Evolutionary conservation across 2,329 filamentous ascomycete species (phyloP).

Genomic region (Claviceps sp.): DNA sequence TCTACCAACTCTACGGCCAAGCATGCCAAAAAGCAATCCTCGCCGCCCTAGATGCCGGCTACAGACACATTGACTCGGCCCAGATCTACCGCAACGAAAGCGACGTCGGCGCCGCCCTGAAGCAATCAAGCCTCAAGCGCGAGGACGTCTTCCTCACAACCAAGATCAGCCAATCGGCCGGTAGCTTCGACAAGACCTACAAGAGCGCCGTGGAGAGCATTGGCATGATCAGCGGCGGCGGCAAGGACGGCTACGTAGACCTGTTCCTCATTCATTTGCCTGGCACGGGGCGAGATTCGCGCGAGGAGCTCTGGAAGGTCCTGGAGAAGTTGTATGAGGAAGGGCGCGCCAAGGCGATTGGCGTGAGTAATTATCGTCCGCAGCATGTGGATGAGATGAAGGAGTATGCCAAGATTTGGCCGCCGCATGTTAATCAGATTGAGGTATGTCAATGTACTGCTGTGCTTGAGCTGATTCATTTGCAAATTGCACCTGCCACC

Average conservation of each 20-base stretch:
- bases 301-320: slow-evolving; percentile 52
- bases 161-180: slow-evolving; percentile 41
- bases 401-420: slow-evolving; percentile 49
- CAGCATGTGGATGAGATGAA: slow-evolving; percentile 57
- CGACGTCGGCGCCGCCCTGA: slow-evolving; percentile 52
- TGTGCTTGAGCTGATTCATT: too few relatives aligned
- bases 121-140: slow-evolving; percentile 38
- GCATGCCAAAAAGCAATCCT: slow-evolving; percentile 45
- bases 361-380: slow-evolving; percentile 60
- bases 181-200: slow-evolving; percentile 44
- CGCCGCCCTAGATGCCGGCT: slow-evolving; percentile 42
- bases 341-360: slow-evolving; percentile 50
- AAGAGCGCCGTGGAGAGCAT: slow-evolving; percentile 47
- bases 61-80: slow-evolving; percentile 54
- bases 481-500: too few relatives aligned
- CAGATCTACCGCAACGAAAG: slow-evolving; percentile 51
- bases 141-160: slow-evolving; percentile 55
- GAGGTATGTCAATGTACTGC: slow-evolving; percentile 38
- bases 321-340: slow-evolving; percentile 47
- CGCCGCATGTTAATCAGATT: slow-evolving; percentile 62
- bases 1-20: slow-evolving; percentile 45
- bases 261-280: slow-evolving; percentile 58
- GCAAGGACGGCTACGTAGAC: slow-evolving; percentile 50
- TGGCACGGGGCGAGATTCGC: slow-evolving; percentile 35
- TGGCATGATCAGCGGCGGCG: slow-evolving; percentile 37